Evolutionary conservation across 2,329 filamentous ascomycete species (phyloP).

Genomic region (Colletotrichum cordylinicola): DNA sequence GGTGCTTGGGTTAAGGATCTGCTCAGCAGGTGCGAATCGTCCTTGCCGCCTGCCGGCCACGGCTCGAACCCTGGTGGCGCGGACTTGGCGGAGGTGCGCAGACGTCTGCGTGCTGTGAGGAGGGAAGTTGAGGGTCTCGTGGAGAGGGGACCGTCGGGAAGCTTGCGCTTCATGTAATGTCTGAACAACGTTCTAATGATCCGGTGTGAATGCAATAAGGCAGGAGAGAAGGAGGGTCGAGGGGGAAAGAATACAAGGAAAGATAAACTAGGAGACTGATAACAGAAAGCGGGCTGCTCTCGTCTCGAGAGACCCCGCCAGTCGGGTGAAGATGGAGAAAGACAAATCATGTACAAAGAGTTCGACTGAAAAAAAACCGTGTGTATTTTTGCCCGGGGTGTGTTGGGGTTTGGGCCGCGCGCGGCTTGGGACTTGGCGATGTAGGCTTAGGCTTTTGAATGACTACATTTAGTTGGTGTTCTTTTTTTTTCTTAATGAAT

Average conservation of each 20-base stretch:
- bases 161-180: conserved; percentile 51
- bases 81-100: conserved; percentile 49
- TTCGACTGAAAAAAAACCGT: not conserved
- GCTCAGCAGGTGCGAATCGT: conserved; percentile 54
- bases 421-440: conserved; percentile 19
- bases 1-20: conserved; percentile 54
- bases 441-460: conserved; percentile 20
- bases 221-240: not conserved
- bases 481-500: not conserved
- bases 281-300: not conserved
- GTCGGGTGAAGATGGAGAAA: not conserved
- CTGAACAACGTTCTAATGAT: not conserved
- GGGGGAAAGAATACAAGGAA: not conserved
- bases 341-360: conserved; percentile 15
- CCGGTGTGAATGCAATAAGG: not conserved
- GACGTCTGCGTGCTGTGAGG: conserved; percentile 46
- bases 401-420: conserved; percentile 11
- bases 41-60: conserved; percentile 43
- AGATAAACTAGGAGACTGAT: conserved; percentile 4
- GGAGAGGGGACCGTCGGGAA: conserved; percentile 46
- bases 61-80: conserved; percentile 50
- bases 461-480: conserved; percentile 6
- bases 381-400: conserved; percentile 13
- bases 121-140: conserved; percentile 50
- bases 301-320: not conserved